A percentile compares a stretch with the other conserved stretches of the same genome.
phyloP scores from a whole-genome alignment of 148 eudicot genomes.

The Amaranthus palmeri region DNA sequence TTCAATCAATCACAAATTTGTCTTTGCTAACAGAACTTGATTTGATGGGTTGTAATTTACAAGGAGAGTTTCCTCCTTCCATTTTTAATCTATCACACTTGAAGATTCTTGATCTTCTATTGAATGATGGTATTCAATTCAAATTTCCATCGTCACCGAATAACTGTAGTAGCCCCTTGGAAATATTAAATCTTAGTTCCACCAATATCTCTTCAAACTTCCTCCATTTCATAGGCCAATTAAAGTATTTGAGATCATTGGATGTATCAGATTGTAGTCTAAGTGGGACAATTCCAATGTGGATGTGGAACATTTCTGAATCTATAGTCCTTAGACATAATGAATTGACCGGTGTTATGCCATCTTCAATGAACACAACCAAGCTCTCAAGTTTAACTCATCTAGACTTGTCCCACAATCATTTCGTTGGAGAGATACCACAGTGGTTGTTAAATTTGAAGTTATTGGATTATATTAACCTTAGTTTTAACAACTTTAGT shows the following conservation, averaged over 20 bases:
- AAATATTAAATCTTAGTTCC: neutral
- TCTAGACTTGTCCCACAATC: neutral
- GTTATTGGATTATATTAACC: neutral
- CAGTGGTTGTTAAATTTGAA: neutral
- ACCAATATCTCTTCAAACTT: neutral
- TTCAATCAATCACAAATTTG: too few relatives aligned
- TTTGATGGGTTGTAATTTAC: neutral
- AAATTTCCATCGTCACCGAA: neutral
- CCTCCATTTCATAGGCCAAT: neutral
- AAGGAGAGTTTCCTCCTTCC: neutral
- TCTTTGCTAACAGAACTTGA: neutral
- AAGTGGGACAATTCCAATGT: too few relatives aligned
- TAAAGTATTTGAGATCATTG: neutral
- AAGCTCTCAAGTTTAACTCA: neutral
- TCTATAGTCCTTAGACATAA: neutral
- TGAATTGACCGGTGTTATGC: neutral
- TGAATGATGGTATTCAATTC: neutral
- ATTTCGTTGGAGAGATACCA: neutral
- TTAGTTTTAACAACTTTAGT: neutral
- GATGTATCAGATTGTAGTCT: neutral
- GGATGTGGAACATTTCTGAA: slow-evolving; percentile 7
- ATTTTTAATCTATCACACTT: neutral
- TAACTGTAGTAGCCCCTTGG: slow-evolving; percentile 1
- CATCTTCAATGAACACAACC: neutral
- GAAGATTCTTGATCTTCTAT: neutral